Evolutionary conservation across 1,284 basidiomycete species (phyloP).

Genomic region (Tilletia setariae): DNA sequence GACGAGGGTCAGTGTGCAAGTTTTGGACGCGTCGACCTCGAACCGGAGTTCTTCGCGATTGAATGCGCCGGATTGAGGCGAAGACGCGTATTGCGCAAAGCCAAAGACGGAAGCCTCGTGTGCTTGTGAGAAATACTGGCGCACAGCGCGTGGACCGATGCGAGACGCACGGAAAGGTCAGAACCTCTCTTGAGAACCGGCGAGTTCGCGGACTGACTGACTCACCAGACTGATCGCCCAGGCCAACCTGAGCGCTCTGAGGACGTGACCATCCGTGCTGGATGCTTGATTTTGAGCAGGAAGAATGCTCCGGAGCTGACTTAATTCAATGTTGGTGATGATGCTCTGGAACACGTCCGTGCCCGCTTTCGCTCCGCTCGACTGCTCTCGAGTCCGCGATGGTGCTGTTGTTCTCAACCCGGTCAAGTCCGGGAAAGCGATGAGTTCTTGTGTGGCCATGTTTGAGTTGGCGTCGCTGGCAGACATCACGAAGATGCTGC

Average conservation of each 20-base stretch:
- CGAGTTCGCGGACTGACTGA: constrained; percentile 18
- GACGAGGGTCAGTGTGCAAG: constrained; percentile 6
- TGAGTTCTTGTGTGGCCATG: neutral
- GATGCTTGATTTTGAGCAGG: neutral
- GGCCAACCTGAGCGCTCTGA: constrained; percentile 20
- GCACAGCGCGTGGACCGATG: too few species aligned
- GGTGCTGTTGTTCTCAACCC: constrained; percentile 38
- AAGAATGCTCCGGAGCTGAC: neutral
- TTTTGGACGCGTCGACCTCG: neutral
- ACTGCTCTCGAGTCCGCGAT: constrained; percentile 24
- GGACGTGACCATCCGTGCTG: constrained; percentile 21
- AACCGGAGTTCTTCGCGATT: neutral
- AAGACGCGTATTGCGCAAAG: neutral
- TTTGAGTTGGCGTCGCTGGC: neutral
- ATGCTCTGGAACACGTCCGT: constrained; percentile 24
- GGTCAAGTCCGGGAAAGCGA: constrained; percentile 46
- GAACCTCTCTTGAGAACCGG: constrained; percentile 27
- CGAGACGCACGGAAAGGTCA: too few species aligned
- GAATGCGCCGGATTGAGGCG: neutral
- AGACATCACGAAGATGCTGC: too few species aligned
- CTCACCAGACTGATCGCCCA: constrained; percentile 31
- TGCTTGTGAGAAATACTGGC: neutral
- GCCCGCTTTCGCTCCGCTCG: neutral
- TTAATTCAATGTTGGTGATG: constrained; percentile 15
- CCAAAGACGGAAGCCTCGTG: constrained; percentile 1